Evolutionary conservation across 2,329 filamentous ascomycete species (phyloP).

Genomic region (Botrytis porri): DNA sequence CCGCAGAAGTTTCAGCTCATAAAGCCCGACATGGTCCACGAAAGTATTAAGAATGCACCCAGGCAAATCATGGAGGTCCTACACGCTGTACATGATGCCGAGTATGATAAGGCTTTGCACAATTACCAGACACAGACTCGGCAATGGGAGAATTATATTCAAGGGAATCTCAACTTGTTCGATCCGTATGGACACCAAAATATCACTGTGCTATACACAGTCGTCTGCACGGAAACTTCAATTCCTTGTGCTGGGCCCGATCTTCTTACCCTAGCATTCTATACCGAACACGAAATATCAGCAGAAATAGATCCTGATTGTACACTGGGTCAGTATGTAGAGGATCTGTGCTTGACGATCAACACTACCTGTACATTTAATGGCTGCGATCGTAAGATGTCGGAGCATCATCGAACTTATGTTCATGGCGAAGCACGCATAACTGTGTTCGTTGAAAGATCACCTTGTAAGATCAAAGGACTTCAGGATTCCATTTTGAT

Average conservation of each 20-base stretch:
- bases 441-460: conserved; percentile 82
- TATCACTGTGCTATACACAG: conserved; percentile 89
- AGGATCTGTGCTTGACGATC: conserved; percentile 77
- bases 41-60: conserved; percentile 74
- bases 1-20: conserved; percentile 83
- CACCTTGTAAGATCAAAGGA: conserved; percentile 61
- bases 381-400: conserved; percentile 83
- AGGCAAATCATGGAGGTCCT: conserved; percentile 89
- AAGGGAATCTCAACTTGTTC: conserved; percentile 83
- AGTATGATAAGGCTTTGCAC: conserved; percentile 92
- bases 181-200: conserved; percentile 96
- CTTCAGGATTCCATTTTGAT: conserved; percentile 79
- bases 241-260: conserved; percentile 91
- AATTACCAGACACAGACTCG: conserved; percentile 92
- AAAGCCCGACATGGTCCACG: conserved; percentile 91
- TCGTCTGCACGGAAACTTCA: conserved; percentile 89
- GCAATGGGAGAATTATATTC: conserved; percentile 94
- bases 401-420: conserved; percentile 92
- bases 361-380: conserved; percentile 76
- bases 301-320: conserved; percentile 75
- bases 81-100: conserved; percentile 91
- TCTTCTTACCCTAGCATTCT: conserved; percentile 86
- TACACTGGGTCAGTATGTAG: conserved; percentile 90
- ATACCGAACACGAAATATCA: conserved; percentile 76
- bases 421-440: conserved; percentile 94